Percentiles rank a stretch among this genome's conserved stretches.
These are phyloP conservation scores for Paecilomyces sp. DNA, from an alignment of 2,329 filamentous ascomycete genomes.

Conservation along the genomic window DNA sequence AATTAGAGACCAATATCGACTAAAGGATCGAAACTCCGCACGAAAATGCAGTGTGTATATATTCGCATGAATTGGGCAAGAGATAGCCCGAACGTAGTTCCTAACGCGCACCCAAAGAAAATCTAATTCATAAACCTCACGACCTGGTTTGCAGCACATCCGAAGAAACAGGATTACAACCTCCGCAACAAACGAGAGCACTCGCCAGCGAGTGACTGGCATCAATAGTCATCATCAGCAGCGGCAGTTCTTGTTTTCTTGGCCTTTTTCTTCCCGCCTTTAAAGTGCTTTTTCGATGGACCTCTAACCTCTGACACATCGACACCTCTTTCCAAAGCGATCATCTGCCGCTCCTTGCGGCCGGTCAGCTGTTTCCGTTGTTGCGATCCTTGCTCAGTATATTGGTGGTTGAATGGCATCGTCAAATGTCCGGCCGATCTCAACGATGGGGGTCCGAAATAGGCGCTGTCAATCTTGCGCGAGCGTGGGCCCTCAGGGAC, in stretches of 20 bases:
- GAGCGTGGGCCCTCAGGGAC: constrained; percentile 64
- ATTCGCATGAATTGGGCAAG: not conserved
- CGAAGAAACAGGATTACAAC: not conserved
- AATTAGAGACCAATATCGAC: not conserved
- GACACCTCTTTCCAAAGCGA: constrained; percentile 76
- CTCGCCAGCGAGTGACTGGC: constrained; percentile 13
- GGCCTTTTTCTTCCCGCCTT: constrained; percentile 30
- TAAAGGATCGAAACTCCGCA: not conserved
- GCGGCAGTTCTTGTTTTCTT: constrained; percentile 23
- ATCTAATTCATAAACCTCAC: not conserved
- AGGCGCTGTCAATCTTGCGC: constrained; percentile 72
- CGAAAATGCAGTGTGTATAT: not conserved
- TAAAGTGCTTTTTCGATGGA: constrained; percentile 75
- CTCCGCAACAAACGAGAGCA: constrained; percentile 6
- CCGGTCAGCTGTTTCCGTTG: constrained; percentile 73
- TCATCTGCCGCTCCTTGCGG: constrained; percentile 69
- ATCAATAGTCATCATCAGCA: constrained; percentile 22
- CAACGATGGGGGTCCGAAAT: constrained; percentile 62
- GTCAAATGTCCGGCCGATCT: constrained; percentile 59
- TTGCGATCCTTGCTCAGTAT: constrained; percentile 67
- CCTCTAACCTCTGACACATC: constrained; percentile 69
- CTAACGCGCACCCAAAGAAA: not conserved
- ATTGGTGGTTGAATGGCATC: constrained; percentile 84
- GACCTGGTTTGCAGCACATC: not conserved
- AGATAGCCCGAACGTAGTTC: not conserved